Evolutionary conservation across 2,329 filamentous ascomycete genomes (phyloP).

Genomic region (Madurella fahalii): DNA sequence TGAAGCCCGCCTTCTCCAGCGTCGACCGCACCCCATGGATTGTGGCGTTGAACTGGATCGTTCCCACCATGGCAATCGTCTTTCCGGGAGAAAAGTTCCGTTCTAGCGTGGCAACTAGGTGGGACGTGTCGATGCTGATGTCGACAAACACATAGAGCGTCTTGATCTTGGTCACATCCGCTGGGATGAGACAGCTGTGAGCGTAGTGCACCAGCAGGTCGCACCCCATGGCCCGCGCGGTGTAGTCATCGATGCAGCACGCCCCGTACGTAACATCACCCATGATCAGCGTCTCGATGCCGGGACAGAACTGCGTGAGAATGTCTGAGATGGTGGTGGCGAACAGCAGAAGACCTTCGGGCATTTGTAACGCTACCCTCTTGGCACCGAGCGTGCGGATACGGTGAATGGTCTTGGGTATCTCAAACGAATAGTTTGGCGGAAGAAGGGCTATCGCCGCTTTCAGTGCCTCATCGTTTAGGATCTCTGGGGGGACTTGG

Average conservation of each 20-base stretch:
- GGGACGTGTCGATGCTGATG: slow-evolving; percentile 88
- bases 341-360: slow-evolving; percentile 90
- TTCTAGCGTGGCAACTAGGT: slow-evolving; percentile 80
- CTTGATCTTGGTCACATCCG: slow-evolving; percentile 94
- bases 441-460: slow-evolving; percentile 83
- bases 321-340: slow-evolving; percentile 98
- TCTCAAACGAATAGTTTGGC: slow-evolving; percentile 96
- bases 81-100: slow-evolving; percentile 83
- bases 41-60: slow-evolving; percentile 97
- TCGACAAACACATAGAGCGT: slow-evolving; percentile 98
- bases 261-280: slow-evolving; percentile 98
- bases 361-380: slow-evolving; percentile 91
- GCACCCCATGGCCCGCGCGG: slow-evolving; percentile 86
- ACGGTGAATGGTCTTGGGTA: slow-evolving; percentile 95
- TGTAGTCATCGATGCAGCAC: slow-evolving; percentile 98
- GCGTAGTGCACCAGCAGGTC: slow-evolving; percentile 95
- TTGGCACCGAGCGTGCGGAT: slow-evolving; percentile 76
- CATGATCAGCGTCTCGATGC: slow-evolving; percentile 93
- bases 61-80: slow-evolving; percentile 88
- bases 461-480: slow-evolving; percentile 80
- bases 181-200: slow-evolving; percentile 92
- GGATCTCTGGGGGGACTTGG: slow-evolving; percentile 81
- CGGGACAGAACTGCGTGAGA: slow-evolving; percentile 87
- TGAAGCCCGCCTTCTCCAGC: slow-evolving; percentile 80
- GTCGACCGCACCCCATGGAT: slow-evolving; percentile 78